Percentiles rank a stretch among this genome's conserved stretches.
These are phyloP conservation scores for Xylariaceae sp. DNA, from an alignment of 2,329 filamentous ascomycete species.

Conservation along the genomic window DNA sequence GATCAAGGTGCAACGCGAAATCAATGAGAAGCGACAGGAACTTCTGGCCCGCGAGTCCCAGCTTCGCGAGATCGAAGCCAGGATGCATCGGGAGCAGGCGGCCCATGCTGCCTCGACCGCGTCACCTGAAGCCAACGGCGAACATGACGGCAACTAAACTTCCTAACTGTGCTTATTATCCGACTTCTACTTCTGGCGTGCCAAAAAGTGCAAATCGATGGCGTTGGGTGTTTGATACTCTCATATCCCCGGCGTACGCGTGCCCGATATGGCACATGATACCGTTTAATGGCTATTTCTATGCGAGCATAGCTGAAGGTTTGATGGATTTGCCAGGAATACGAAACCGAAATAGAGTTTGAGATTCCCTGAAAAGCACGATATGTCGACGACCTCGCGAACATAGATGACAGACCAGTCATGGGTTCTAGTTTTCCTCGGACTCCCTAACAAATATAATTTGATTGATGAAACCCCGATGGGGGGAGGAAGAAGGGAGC, in stretches of 20 bases:
- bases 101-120: constrained; percentile 44
- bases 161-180: constrained; percentile 30
- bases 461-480: constrained; percentile 28
- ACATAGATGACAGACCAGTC: constrained; percentile 5
- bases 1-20: constrained; percentile 98
- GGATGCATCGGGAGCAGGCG: constrained; percentile 82
- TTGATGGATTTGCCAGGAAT: constrained; percentile 43
- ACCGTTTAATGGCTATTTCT: constrained; percentile 39
- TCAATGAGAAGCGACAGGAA: constrained; percentile 99
- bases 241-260: constrained; percentile 32
- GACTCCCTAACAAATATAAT: constrained; percentile 21
- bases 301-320: constrained; percentile 35
- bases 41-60: constrained; percentile 96
- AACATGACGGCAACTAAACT: constrained; percentile 57
- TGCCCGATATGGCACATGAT: constrained; percentile 35
- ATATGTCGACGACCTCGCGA: constrained; percentile 33
- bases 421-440: constrained; percentile 6
- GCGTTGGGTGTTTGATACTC: constrained; percentile 44
- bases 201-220: constrained; percentile 36
- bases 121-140: constrained; percentile 59
- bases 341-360: constrained; percentile 36
- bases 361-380: constrained; percentile 37
- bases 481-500: constrained; percentile 31
- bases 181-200: constrained; percentile 38
- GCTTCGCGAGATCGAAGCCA: constrained; percentile 96